These are phyloP conservation scores for Millerago galiae DNA, from an alignment of 805 yeast genomes.

Conservation along the genomic window DNA sequence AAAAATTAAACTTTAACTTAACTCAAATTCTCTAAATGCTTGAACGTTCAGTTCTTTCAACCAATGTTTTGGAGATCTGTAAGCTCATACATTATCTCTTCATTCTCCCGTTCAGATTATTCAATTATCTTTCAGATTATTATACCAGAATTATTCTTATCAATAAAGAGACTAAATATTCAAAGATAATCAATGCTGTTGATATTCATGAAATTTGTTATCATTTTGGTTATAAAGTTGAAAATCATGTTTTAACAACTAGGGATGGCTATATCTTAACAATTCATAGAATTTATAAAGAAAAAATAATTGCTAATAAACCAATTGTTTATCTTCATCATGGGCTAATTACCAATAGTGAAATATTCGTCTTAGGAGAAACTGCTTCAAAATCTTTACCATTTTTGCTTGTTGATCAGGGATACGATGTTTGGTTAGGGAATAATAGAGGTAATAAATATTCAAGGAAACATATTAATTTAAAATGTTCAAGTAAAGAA, in stretches of 20 bases:
- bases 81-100: background rate
- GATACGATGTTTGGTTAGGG: slow-evolving; percentile 94
- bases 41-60: background rate
- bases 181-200: slow-evolving; percentile 2
- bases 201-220: slow-evolving; percentile 6
- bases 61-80: background rate
- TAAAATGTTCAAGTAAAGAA: slow-evolving; percentile 31
- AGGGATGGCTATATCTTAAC: slow-evolving; percentile 72
- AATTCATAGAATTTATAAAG: slow-evolving; percentile 46
- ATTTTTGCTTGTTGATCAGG: slow-evolving; percentile 65
- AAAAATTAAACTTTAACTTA: too few relatives aligned
- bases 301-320: slow-evolving; percentile 34
- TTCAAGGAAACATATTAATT: slow-evolving; percentile 65
- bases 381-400: slow-evolving; percentile 54
- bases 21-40: background rate
- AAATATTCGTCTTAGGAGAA: slow-evolving; percentile 63
- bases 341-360: slow-evolving; percentile 65
- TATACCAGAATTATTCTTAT: background rate
- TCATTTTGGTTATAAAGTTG: slow-evolving; percentile 56
- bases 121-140: background rate
- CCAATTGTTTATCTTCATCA: slow-evolving; percentile 81
- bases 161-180: background rate
- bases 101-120: background rate
- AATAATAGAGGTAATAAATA: slow-evolving; percentile 92
- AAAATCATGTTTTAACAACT: slow-evolving; percentile 74